A percentile compares a stretch with the other conserved stretches of the same genome.
Evolutionary conservation across 768 basidiomycete genomes (phyloP).

Genomic region (Antrodiella citrinella): DNA sequence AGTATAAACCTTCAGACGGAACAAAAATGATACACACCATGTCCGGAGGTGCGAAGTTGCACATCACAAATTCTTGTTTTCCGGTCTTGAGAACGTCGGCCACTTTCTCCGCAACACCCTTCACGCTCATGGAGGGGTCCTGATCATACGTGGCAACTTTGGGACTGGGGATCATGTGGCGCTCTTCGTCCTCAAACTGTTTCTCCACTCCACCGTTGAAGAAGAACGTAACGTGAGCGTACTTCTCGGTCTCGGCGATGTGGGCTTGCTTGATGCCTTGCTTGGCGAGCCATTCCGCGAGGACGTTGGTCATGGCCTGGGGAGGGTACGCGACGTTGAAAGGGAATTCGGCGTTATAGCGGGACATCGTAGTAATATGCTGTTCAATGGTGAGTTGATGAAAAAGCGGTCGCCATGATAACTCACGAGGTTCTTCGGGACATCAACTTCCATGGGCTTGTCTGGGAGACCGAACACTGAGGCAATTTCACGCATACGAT

Average conservation of each 20-base stretch:
- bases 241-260: conserved; percentile 96
- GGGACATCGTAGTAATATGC: conserved; percentile 94
- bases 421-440: conserved; percentile 76
- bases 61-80: conserved; percentile 88
- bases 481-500: conserved; percentile 91
- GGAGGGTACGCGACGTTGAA: conserved; percentile 93
- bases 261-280: conserved; percentile 81
- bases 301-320: conserved; percentile 86
- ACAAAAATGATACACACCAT: conserved; percentile 70
- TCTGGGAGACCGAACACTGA: conserved; percentile 73
- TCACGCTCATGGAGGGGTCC: conserved; percentile 84
- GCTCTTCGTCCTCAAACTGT: conserved; percentile 75
- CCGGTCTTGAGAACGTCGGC: conserved; percentile 67
- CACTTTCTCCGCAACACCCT: conserved; percentile 87
- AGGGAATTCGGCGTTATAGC: conserved; percentile 86
- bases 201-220: conserved; percentile 97
- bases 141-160: conserved; percentile 94
- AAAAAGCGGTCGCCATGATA: no score
- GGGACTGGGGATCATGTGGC: conserved; percentile 85
- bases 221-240: conserved; percentile 96
- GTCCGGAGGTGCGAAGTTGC: conserved; percentile 95
- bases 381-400: no score
- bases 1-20: no score
- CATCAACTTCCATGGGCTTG: conserved; percentile 74
- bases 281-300: conserved; percentile 84